Evolutionary conservation across 768 basidiomycete genomes (phyloP).

Genomic region (Lanmaoa pseudosensibilis): DNA sequence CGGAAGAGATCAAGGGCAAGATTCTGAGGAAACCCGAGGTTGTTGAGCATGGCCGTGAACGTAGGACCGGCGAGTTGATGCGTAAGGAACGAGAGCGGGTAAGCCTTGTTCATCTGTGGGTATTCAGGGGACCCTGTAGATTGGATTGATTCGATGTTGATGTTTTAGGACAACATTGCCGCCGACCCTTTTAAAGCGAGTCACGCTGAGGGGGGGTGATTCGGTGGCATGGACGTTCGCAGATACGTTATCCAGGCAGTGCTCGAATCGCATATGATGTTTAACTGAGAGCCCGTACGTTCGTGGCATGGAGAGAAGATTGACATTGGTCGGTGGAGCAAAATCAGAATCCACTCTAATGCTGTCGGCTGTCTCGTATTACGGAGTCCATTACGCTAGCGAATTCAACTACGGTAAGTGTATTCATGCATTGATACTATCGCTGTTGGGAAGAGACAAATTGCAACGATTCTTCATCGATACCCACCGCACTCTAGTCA

Average conservation of each 20-base stretch:
- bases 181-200: background rate
- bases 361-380: background rate
- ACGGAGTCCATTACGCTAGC: background rate
- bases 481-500: background rate
- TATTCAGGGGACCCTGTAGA: background rate
- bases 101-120: background rate
- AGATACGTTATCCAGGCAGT: background rate
- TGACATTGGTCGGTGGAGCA: background rate
- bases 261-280: background rate
- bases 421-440: background rate
- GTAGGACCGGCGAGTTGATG: conserved; percentile 42
- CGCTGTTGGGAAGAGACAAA: background rate
- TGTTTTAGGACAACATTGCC: conserved; percentile 4
- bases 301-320: background rate
- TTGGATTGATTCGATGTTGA: background rate
- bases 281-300: background rate
- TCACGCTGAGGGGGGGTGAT: background rate
- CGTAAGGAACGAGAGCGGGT: conserved; percentile 34
- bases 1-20: conserved; percentile 43
- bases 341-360: background rate
- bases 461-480: background rate
- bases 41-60: conserved; percentile 39
- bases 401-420: background rate
- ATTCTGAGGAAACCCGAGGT: conserved; percentile 36
- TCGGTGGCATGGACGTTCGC: background rate